These are phyloP conservation scores for Gynandropsis gynandra DNA, from an alignment of 345 rosid genomes.

Conservation along the genomic window DNA sequence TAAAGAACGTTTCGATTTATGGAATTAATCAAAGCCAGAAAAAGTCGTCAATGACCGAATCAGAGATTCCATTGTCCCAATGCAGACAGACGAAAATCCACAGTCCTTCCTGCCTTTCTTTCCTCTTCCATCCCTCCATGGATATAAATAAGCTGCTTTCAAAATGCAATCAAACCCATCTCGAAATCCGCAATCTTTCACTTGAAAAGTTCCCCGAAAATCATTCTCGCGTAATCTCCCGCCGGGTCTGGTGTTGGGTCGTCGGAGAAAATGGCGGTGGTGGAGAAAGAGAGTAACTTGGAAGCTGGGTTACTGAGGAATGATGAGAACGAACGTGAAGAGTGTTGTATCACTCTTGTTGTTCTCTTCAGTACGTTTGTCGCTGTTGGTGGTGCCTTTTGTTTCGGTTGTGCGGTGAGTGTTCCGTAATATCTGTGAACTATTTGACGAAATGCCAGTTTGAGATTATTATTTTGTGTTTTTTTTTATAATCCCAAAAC, in stretches of 20 bases:
- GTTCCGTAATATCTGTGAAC: too few relatives aligned
- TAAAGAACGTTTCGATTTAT: too few relatives aligned
- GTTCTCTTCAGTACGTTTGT: slow-evolving; percentile 33
- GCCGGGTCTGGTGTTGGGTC: neutral
- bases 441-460: neutral
- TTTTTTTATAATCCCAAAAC: neutral
- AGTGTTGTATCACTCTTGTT: slow-evolving; percentile 25
- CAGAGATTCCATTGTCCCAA: too few relatives aligned
- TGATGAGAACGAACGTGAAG: slow-evolving; percentile 24
- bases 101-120: too few relatives aligned
- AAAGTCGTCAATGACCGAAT: too few relatives aligned
- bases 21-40: too few relatives aligned
- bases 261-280: slow-evolving; percentile 21
- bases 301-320: slow-evolving; percentile 27
- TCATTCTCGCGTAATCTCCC: neutral
- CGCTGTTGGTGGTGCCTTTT: slow-evolving; percentile 35
- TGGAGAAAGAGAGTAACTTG: slow-evolving; percentile 21
- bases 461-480: neutral
- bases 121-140: too few relatives aligned
- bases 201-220: neutral
- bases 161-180: too few relatives aligned
- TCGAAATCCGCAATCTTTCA: too few relatives aligned
- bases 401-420: slow-evolving; percentile 37
- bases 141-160: too few relatives aligned
- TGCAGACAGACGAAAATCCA: too few relatives aligned